Conservation (phyloP, 768 basidiomycete genomes). For the Pisolithus microcarpus region DNA sequence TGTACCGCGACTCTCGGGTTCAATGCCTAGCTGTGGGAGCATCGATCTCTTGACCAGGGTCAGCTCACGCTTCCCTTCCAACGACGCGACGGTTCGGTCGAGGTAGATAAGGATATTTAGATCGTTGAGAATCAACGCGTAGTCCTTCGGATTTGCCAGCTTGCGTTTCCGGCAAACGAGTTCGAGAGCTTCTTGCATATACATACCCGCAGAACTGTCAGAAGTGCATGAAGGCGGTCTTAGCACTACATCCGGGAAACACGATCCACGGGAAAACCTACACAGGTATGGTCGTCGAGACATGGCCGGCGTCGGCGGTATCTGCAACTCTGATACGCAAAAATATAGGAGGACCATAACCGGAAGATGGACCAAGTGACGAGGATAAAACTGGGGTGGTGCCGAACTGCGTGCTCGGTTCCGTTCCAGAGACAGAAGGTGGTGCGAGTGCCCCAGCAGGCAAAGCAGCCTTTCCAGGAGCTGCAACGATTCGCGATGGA, state of each 20-base stretch:
- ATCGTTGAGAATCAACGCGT: slow-evolving; percentile 62
- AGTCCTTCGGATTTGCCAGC: slow-evolving; percentile 65
- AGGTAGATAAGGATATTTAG: slow-evolving; percentile 77
- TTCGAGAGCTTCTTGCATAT: slow-evolving; percentile 94
- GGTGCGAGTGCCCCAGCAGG: slow-evolving; percentile 31
- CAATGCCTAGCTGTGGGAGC: slow-evolving; percentile 64
- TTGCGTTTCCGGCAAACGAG: slow-evolving; percentile 67
- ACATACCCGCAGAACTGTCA: slow-evolving; percentile 79
- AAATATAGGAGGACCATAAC: slow-evolving; percentile 75
- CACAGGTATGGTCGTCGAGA: slow-evolving; percentile 89
- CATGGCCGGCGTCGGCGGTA: slow-evolving; percentile 74
- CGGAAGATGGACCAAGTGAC: slow-evolving; percentile 61
- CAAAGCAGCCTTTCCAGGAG: slow-evolving; percentile 50
- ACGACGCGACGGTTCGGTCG: slow-evolving; percentile 92
- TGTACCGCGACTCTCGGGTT: slow-evolving; percentile 56
- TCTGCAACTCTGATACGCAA: slow-evolving; percentile 77
- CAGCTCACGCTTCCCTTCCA: slow-evolving; percentile 82
- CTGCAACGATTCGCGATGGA: slow-evolving; percentile 57
- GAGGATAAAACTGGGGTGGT: slow-evolving; percentile 54
- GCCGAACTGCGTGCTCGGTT: slow-evolving; percentile 40
- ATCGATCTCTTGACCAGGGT: slow-evolving; percentile 73
- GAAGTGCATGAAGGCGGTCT: not conserved
- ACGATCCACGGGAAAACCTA: slow-evolving; percentile 34
- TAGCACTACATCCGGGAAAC: not conserved
- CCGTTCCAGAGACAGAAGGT: slow-evolving; percentile 32